Conservation (phyloP, 2,329 filamentous ascomycete species). For the Scytalidium lignicola region DNA sequence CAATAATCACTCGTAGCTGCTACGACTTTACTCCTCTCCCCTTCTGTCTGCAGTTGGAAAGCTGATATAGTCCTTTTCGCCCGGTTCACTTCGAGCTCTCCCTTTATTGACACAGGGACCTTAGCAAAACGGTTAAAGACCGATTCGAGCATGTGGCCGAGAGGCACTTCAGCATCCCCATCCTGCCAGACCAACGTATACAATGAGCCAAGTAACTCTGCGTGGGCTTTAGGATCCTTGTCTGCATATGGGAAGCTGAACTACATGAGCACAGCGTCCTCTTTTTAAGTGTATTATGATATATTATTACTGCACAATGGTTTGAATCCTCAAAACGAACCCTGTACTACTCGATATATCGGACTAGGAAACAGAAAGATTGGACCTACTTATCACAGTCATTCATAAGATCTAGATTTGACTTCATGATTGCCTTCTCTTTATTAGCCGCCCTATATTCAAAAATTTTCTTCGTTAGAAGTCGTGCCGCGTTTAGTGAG, state of each 20-base stretch:
- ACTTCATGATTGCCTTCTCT: conserved; percentile 14
- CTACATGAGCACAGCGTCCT: not conserved
- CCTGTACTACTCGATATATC: not conserved
- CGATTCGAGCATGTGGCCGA: conserved; percentile 54
- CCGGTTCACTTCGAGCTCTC: conserved; percentile 57
- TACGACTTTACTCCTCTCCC: conserved; percentile 54
- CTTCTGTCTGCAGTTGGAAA: conserved; percentile 52
- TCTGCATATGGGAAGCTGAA: conserved; percentile 73
- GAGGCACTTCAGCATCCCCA: conserved; percentile 55
- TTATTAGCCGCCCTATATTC: not conserved
- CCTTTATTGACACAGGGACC: conserved; percentile 45
- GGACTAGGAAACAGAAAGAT: conserved; percentile 3
- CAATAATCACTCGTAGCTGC: conserved; percentile 59
- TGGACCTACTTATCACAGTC: conserved; percentile 49
- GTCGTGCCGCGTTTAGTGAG: no score
- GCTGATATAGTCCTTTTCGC: conserved; percentile 58
- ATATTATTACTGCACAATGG: not conserved
- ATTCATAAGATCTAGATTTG: conserved; percentile 47
- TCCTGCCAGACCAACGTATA: conserved; percentile 62
- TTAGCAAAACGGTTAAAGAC: conserved; percentile 45
- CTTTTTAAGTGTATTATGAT: not conserved
- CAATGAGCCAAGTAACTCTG: conserved; percentile 52
- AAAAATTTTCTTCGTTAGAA: not conserved
- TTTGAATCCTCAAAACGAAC: no score
- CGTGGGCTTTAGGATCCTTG: conserved; percentile 50